phyloP scores from a whole-genome alignment of 116 monocot species.

The Zostera marina region DNA sequence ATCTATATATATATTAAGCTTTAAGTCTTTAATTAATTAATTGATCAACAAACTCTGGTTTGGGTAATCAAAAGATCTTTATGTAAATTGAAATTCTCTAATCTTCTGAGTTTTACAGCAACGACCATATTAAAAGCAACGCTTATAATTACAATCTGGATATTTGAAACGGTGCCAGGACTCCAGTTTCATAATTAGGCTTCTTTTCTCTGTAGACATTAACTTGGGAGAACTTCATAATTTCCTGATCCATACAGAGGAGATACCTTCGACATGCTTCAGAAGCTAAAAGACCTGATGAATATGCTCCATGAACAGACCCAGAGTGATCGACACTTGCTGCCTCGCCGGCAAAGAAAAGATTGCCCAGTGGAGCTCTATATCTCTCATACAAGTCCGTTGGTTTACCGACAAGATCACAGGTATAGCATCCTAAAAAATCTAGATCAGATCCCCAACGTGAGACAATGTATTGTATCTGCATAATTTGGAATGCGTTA shows the following conservation, averaged over 20 bases:
- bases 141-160: conserved; percentile 64
- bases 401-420: conserved; percentile 64
- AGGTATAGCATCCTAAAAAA: conserved; percentile 58
- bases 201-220: conserved; percentile 45
- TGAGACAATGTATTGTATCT: conserved; percentile 74
- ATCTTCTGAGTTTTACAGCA: no score
- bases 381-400: conserved; percentile 51
- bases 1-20: no score
- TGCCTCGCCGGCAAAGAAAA: conserved; percentile 90
- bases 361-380: conserved; percentile 49
- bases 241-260: conserved; percentile 35
- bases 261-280: conserved; percentile 61
- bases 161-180: conserved; percentile 73
- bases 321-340: conserved; percentile 67
- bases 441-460: conserved; percentile 71
- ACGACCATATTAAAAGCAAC: neutral
- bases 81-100: neutral
- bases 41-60: no score
- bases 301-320: conserved; percentile 73
- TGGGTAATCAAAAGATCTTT: no score
- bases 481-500: conserved; percentile 1
- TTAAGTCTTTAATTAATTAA: no score
- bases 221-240: conserved; percentile 35
- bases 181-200: conserved; percentile 15
- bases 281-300: conserved; percentile 54